phyloP scores from a whole-genome alignment of 345 rosid genomes.

The Rhodomyrtus tomentosa region DNA sequence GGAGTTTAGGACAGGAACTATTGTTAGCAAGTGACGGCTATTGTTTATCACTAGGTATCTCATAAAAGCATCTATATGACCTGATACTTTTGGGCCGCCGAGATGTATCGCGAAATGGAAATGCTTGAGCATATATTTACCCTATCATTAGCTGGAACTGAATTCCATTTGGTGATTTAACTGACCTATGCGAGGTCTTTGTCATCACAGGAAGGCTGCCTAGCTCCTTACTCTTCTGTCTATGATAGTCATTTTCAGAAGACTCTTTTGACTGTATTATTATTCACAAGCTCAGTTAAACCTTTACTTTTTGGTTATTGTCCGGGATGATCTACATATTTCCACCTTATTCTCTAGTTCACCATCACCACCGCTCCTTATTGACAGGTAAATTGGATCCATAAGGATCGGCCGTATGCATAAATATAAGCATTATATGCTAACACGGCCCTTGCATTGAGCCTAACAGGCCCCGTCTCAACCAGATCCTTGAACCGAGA shows the following conservation, averaged over 20 bases:
- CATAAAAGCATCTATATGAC: neutral
- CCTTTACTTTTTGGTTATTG: neutral
- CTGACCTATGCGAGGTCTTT: neutral
- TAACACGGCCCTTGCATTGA: neutral
- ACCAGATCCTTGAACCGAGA: neutral
- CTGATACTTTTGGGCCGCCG: neutral
- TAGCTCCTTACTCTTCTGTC: neutral
- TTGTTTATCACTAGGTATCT: neutral
- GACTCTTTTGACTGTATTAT: neutral
- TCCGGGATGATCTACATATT: neutral
- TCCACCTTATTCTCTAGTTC: neutral
- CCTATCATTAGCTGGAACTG: neutral
- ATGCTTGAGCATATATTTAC: neutral
- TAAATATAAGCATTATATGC: neutral
- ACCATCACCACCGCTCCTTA: neutral
- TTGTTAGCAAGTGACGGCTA: neutral
- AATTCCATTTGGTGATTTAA: neutral
- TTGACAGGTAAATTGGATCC: neutral
- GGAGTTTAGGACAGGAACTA: neutral
- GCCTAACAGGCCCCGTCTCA: neutral
- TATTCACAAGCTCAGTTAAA: neutral
- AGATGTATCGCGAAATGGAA: neutral
- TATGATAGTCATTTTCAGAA: neutral
- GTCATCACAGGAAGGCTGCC: neutral
- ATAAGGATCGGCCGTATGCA: neutral